A percentile compares a stretch with the other conserved stretches of the same genome.
Evolutionary conservation across 345 rosid species (phyloP).

Genomic region (Hibiscus mutabilis): DNA sequence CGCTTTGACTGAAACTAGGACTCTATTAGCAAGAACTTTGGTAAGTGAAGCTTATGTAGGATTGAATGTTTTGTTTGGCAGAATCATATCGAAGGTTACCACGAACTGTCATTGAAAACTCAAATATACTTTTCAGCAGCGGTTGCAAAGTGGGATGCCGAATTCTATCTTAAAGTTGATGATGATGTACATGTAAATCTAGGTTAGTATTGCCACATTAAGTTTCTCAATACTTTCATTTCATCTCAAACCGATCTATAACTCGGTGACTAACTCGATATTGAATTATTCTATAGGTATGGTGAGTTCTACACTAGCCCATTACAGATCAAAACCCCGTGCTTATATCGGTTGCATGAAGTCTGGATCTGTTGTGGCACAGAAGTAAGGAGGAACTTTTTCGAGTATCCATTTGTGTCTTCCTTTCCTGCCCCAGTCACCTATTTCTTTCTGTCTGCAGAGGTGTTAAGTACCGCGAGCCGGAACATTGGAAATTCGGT

Average conservation of each 20-base stretch:
- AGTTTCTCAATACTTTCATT: neutral
- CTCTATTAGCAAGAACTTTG: neutral
- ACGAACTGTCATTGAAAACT: conserved; percentile 62
- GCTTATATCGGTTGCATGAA: conserved; percentile 97
- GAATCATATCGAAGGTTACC: conserved; percentile 79
- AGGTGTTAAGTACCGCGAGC: conserved; percentile 84
- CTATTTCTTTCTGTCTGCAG: conserved; percentile 30
- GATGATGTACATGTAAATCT: conserved; percentile 83
- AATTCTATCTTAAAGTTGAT: conserved; percentile 71
- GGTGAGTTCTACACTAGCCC: conserved; percentile 75
- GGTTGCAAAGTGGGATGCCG: conserved; percentile 76
- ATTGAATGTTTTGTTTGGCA: conserved; percentile 21
- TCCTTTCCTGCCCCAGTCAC: neutral
- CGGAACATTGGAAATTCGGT: conserved; percentile 96
- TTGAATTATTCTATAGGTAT: conserved; percentile 37
- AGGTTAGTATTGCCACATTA: conserved; percentile 47
- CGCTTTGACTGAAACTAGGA: neutral
- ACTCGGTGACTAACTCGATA: conserved; percentile 12
- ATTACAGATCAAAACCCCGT: conserved; percentile 66
- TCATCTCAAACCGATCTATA: neutral
- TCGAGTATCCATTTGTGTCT: neutral
- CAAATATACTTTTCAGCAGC: conserved; percentile 60
- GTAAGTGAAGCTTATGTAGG: neutral
- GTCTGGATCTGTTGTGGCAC: conserved; percentile 90
- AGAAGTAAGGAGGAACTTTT: conserved; percentile 46